Base-by-base conservation (phyloP, 2,329 filamentous ascomycete species). In the Periconia sp. region DNA sequence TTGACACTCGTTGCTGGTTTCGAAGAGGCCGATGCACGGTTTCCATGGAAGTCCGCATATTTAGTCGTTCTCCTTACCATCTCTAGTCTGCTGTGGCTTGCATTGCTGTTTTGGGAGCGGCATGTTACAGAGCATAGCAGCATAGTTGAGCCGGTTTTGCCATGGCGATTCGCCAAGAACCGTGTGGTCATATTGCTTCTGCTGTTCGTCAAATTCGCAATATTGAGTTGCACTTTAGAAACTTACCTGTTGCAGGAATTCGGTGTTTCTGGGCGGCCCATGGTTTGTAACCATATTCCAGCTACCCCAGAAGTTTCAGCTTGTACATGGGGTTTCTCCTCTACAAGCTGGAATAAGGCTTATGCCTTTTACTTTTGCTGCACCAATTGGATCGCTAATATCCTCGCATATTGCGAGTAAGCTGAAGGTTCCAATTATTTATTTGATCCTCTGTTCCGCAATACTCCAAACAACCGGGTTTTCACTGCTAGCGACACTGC, bases 351-450 rank as follows among this genome's bases (percentile, higher is more conserved):
- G 52, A 11, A 53, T 58, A 9, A 49, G 49, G n/a, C 35, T 42
- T 1, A 54, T 60, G 35, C 55, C 57, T 6, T 58, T 58, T 37
- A 57, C 53, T 2, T 50, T 50, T 18, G 42, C 53, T 2, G 48
- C 41, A 2, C 55, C 57, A 1, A 13, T 58, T 2, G 52, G 50
- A 5, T 31, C 57, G 7, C 41, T 41, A 6, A 17, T 52, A n/a
- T 20, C 50, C 2, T 51, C 57, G 5, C 19, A 50, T 1, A 2
- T 49, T 6, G 35, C 47, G 6, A 33, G 43, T 3, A 55, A 50
- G 40, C 20, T 47, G n/a, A 51, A 47, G 19, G 27, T 54, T 6
- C 57, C 54, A 3, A 23, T 45, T 6, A 37, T 60, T 8, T 58
- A 37, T 27, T 14, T 56, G 2, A 33, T 57, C 8, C 23, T 58